A percentile compares a stretch with the other conserved stretches of the same genome.
Evolutionary conservation across 805 yeast species (phyloP).

Genomic region (Metschnikowia chrysomelidarum): DNA sequence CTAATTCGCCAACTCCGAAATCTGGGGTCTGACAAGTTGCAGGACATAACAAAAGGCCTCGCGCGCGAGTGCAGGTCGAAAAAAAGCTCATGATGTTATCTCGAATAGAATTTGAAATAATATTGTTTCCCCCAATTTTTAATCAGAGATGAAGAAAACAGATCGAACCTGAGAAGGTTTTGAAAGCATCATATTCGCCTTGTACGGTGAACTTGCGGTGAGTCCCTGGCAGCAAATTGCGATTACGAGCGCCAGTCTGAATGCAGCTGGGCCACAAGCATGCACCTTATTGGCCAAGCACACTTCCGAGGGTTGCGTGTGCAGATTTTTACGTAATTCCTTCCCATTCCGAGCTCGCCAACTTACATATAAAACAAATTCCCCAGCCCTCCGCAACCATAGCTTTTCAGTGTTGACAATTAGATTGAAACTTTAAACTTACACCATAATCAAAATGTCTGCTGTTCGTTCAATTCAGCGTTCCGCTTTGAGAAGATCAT

Average conservation of each 20-base stretch:
- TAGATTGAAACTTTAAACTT: no score
- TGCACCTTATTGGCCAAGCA: constrained; percentile 5
- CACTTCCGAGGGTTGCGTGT: constrained; percentile 17
- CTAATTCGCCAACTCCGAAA: constrained; percentile 24
- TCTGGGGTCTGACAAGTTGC: constrained; percentile 21
- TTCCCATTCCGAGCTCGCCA: constrained; percentile 14
- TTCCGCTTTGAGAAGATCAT: constrained; percentile 26
- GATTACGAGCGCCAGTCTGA: constrained; percentile 8
- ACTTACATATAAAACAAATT: constrained; percentile 10
- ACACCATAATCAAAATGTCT: constrained; percentile 29
- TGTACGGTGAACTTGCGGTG: neutral
- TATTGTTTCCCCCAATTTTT: no score
- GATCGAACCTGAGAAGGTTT: no score
- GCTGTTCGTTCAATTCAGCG: constrained; percentile 38
- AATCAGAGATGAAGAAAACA: no score
- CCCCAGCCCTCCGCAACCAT: constrained; percentile 12
- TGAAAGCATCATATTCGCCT: neutral
- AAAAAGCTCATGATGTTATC: no score
- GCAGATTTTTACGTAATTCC: constrained; percentile 16
- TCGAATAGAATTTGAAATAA: no score
- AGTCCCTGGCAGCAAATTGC: constrained; percentile 9
- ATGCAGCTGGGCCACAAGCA: constrained; percentile 4
- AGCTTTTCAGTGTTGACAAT: no score
- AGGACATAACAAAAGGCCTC: constrained; percentile 8
- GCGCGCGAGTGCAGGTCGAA: constrained; percentile 4